These are phyloP conservation scores for Allantophomopsis cytisporea DNA, from an alignment of 2,329 filamentous ascomycete genomes.

Conservation along the genomic window DNA sequence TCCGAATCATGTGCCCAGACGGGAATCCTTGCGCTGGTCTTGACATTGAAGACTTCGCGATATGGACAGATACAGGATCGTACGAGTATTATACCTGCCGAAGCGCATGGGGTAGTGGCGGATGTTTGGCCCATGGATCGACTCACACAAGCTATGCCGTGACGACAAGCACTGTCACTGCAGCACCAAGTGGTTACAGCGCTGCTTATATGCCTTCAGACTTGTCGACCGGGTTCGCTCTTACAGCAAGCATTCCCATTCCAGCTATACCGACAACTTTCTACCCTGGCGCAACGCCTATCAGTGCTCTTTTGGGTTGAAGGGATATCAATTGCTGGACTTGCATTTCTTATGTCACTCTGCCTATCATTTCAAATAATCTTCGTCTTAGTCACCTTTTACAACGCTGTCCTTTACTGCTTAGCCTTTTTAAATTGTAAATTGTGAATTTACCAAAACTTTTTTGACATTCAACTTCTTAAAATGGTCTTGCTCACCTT, in stretches of 20 bases:
- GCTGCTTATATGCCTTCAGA: constrained; percentile 7
- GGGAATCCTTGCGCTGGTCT: constrained; percentile 36
- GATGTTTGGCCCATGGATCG: constrained; percentile 23
- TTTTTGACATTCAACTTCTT: no score
- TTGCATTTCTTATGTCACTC: no score
- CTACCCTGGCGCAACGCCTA: constrained; percentile 10
- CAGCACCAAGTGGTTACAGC: constrained; percentile 1
- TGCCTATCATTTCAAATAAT: no score
- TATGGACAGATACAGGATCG: constrained; percentile 19
- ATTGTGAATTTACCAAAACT: no score
- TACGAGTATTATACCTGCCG: constrained; percentile 28
- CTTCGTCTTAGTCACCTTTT: no score
- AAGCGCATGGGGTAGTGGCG: constrained; percentile 32
- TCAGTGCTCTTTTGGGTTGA: constrained; percentile 6
- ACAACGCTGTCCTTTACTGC: no score
- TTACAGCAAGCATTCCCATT: constrained; percentile 10
- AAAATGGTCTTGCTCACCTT: background rate
- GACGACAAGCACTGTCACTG: background rate
- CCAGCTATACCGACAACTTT: constrained; percentile 12
- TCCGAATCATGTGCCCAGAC: constrained; percentile 36
- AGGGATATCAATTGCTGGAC: no score
- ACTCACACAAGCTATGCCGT: background rate
- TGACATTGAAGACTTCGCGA: constrained; percentile 32
- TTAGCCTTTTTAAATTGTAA: no score
- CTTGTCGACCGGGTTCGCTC: constrained; percentile 6